Percentiles rank a stretch among this genome's conserved stretches.
Evolutionary conservation across 1,284 basidiomycete species (phyloP).

Genomic region (Sporisorium graminicola): DNA sequence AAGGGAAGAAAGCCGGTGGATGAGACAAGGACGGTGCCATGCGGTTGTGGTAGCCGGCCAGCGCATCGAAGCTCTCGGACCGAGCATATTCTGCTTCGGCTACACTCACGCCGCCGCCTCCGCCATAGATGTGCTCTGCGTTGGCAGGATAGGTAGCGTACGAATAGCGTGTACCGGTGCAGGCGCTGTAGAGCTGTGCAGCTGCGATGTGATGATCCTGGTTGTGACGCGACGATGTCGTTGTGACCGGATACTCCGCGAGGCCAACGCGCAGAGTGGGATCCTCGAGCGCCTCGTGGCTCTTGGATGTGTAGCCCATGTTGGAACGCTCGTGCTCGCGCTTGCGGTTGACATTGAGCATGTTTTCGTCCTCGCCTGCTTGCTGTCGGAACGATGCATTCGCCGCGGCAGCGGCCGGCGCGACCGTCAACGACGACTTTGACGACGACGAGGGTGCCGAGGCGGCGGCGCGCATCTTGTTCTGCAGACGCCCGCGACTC

Average conservation of each 20-base stretch:
- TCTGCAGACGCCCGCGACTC: conserved; percentile 25
- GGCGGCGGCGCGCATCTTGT: conserved; percentile 35
- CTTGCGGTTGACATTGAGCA: not conserved
- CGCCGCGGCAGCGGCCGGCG: not conserved
- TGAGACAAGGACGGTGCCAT: conserved; percentile 25
- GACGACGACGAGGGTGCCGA: conserved; percentile 5
- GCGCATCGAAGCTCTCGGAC: conserved; percentile 3
- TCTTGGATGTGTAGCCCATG: not conserved
- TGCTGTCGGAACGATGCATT: not conserved
- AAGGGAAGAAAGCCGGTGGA: conserved; percentile 23
- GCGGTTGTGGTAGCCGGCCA: conserved; percentile 17
- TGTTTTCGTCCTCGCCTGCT: not conserved
- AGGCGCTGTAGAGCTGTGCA: conserved; percentile 36
- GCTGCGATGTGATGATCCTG: conserved; percentile 44
- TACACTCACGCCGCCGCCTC: conserved; percentile 1
- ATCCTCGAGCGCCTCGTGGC: conserved; percentile 32
- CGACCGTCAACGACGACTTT: not conserved
- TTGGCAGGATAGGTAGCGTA: conserved; percentile 18
- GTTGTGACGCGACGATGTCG: conserved; percentile 22
- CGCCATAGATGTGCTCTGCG: conserved; percentile 4
- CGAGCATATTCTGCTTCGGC: conserved; percentile 13
- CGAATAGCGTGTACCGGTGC: conserved; percentile 17
- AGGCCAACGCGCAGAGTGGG: conserved; percentile 35
- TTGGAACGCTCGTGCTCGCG: conserved; percentile 15
- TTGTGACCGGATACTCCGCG: conserved; percentile 20